phyloP scores from a whole-genome alignment of 2,329 filamentous ascomycete species.

The Neonectria punicea region DNA sequence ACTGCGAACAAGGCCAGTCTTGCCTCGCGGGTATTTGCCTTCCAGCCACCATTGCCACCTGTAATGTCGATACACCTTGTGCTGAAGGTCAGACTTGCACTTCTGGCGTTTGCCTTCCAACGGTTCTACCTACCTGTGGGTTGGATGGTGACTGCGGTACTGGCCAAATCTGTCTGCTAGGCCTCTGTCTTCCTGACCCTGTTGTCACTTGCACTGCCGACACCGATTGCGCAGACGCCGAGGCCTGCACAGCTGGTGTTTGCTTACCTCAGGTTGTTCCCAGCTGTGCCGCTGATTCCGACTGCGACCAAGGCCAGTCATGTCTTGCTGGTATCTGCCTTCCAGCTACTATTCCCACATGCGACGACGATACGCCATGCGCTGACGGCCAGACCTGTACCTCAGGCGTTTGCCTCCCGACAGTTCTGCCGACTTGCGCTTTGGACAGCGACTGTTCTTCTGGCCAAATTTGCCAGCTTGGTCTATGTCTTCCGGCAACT shows the following conservation, averaged over 20 bases:
- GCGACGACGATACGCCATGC: background rate
- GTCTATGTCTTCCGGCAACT: slow-evolving; percentile 1
- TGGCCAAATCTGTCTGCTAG: too few species aligned
- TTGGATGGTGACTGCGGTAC: too few species aligned
- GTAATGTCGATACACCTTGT: background rate
- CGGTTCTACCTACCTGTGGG: too few species aligned
- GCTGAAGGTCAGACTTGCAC: background rate
- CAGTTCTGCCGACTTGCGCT: background rate
- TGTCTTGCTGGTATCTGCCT: slow-evolving; percentile 4
- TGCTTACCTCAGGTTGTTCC: slow-evolving; percentile 5
- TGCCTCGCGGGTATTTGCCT: slow-evolving; percentile 3
- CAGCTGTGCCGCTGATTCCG: background rate
- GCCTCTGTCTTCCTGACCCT: too few species aligned
- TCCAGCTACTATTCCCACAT: background rate
- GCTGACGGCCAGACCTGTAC: background rate
- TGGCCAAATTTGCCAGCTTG: background rate
- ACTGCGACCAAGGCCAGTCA: background rate
- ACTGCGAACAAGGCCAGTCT: background rate
- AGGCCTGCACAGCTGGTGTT: slow-evolving; percentile 2
- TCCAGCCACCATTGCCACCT: background rate
- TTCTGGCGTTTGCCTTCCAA: background rate
- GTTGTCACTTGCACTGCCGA: background rate
- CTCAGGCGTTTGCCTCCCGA: background rate
- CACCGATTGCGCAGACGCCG: background rate
- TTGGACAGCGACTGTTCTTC: background rate